These are phyloP conservation scores for Cystobasidiopsis lactophilus DNA, from an alignment of 768 basidiomycete genomes.

Conservation along the genomic window DNA sequence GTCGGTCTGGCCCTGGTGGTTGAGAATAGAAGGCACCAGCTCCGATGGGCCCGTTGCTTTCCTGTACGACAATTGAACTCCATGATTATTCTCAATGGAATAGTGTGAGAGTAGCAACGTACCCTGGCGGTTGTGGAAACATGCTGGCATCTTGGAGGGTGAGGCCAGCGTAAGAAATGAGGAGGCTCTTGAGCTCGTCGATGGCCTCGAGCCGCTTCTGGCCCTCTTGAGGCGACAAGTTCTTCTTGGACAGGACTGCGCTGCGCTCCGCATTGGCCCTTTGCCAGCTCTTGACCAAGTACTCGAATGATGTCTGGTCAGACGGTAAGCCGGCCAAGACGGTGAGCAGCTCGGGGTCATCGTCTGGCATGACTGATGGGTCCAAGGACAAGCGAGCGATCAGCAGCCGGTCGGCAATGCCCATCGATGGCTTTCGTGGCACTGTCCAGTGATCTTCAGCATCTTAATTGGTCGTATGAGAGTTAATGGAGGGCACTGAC, in stretches of 20 bases:
- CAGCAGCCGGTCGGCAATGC: conserved; percentile 52
- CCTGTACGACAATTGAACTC: conserved; percentile 54
- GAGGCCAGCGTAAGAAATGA: conserved; percentile 71
- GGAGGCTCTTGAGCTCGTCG: conserved; percentile 73
- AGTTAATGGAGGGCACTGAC: not conserved
- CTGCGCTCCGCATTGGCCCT: conserved; percentile 23
- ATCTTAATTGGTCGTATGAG: not conserved
- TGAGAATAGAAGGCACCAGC: conserved; percentile 57
- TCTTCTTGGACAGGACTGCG: conserved; percentile 1
- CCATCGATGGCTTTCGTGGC: conserved; percentile 30
- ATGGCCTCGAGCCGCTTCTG: conserved; percentile 60
- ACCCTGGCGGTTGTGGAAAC: conserved; percentile 68
- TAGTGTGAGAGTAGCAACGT: conserved; percentile 29
- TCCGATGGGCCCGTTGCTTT: conserved; percentile 55
- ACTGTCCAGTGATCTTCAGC: not conserved
- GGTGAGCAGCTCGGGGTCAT: conserved; percentile 24
- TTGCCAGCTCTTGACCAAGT: conserved; percentile 78
- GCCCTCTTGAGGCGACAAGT: conserved; percentile 20
- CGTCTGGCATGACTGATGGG: conserved; percentile 40
- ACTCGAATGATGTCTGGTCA: conserved; percentile 66
- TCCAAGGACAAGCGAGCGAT: conserved; percentile 67
- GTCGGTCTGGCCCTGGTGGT: conserved; percentile 32
- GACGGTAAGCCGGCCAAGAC: conserved; percentile 46
- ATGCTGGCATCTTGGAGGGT: conserved; percentile 77
- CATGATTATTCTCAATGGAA: no score